These are phyloP conservation scores for Durusdinium trenchii DNA, from an alignment of 73 alveolate genomes.

Conservation along the genomic window DNA sequence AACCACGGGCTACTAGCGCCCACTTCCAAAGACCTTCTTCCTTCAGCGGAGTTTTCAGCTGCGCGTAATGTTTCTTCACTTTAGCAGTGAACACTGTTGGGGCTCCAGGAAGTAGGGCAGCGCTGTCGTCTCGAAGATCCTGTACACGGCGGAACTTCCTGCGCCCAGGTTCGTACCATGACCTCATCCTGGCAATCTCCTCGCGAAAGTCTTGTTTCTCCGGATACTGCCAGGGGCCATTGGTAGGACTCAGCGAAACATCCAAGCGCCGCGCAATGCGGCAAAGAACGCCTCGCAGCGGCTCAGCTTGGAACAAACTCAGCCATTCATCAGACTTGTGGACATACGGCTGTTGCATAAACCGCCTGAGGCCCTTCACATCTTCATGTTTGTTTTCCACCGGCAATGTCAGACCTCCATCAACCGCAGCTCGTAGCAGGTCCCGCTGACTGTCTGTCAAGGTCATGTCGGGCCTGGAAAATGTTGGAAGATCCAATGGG, in stretches of 20 bases:
- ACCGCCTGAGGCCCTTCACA: background rate
- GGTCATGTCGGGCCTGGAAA: background rate
- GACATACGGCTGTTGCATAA: background rate
- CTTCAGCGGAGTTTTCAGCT: background rate
- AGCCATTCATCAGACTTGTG: background rate
- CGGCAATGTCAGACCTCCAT: background rate
- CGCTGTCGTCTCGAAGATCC: background rate
- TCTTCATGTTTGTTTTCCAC: background rate
- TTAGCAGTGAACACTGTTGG: background rate
- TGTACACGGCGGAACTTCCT: background rate
- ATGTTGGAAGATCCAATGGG: background rate
- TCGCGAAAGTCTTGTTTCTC: background rate
- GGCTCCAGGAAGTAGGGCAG: background rate
- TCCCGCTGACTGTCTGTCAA: background rate
- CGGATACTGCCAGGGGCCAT: background rate
- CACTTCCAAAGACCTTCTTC: conserved; percentile 20
- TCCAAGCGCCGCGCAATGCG: background rate
- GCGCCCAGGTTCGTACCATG: background rate
- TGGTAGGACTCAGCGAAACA: background rate
- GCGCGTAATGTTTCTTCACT: background rate
- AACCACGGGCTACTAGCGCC: conserved; percentile 6
- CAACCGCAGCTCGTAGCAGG: background rate
- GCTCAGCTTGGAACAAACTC: background rate
- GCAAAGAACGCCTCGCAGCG: background rate
- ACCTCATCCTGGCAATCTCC: background rate